Percentiles rank a stretch among this genome's conserved stretches.
Conservation (phyloP, 2,329 filamentous ascomycete genomes). For the Spiromastix sp. region DNA sequence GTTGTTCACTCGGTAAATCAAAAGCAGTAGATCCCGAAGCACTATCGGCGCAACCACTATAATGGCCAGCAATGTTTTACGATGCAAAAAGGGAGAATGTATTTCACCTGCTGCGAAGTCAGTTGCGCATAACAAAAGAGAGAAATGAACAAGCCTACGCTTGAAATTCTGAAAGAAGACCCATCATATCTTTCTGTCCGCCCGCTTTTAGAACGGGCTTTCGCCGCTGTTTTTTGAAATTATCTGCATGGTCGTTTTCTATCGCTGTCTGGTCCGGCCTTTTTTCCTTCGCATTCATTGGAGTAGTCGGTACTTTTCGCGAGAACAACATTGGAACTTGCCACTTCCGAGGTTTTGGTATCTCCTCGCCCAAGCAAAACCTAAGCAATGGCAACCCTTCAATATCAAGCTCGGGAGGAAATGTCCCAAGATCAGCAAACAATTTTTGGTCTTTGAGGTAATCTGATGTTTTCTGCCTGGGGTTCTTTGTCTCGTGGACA, state of each 20-base stretch:
- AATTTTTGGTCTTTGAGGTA: neutral
- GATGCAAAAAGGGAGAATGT: too few relatives aligned
- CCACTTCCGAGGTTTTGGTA: neutral
- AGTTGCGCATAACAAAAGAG: too few relatives aligned
- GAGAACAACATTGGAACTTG: neutral
- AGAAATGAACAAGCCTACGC: too few relatives aligned
- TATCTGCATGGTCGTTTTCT: slow-evolving; percentile 8
- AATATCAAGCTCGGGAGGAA: neutral
- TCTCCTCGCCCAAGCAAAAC: slow-evolving; percentile 5
- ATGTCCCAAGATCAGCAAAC: neutral
- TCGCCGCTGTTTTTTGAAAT: neutral
- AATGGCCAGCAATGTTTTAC: too few relatives aligned
- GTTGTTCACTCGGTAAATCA: too few relatives aligned
- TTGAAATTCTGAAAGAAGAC: slow-evolving; percentile 22
- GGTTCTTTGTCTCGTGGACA: neutral
- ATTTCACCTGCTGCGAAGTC: too few relatives aligned
- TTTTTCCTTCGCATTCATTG: neutral
- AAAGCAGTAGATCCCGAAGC: too few relatives aligned
- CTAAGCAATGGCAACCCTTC: slow-evolving; percentile 1
- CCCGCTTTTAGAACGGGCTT: slow-evolving; percentile 16
- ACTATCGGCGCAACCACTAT: too few relatives aligned
- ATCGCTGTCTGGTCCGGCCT: neutral
- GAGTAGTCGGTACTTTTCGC: neutral
- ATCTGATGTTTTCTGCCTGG: neutral
- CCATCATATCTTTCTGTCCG: slow-evolving; percentile 17